Conservation (phyloP, 73 alveolate genomes). For the Uronychia binucleata region DNA sequence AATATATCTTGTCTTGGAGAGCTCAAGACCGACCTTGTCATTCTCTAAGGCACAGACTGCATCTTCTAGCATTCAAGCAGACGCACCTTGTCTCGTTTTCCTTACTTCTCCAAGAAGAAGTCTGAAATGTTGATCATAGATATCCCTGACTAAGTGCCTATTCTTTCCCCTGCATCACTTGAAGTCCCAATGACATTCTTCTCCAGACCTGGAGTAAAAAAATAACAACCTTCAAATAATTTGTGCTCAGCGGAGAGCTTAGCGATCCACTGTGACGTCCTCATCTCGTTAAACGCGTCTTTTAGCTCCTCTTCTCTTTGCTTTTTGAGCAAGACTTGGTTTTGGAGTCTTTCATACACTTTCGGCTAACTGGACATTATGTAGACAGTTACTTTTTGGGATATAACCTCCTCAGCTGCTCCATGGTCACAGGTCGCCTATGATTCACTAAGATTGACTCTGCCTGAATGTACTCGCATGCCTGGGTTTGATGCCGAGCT, state of each 20-base stretch:
- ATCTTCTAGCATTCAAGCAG: background rate
- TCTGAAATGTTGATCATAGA: background rate
- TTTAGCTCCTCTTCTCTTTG: background rate
- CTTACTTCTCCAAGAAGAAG: background rate
- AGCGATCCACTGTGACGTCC: background rate
- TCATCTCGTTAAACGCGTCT: background rate
- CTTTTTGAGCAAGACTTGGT: background rate
- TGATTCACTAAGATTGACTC: background rate
- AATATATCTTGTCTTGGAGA: background rate
- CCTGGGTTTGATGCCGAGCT: background rate
- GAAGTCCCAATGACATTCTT: background rate
- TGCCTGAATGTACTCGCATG: background rate
- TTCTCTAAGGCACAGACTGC: background rate
- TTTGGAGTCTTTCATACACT: background rate
- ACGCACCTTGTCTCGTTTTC: background rate
- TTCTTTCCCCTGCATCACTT: background rate
- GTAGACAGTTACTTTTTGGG: background rate
- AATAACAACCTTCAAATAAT: background rate
- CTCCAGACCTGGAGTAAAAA: too few relatives aligned
- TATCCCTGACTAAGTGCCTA: background rate
- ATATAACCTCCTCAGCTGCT: background rate
- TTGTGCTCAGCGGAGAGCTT: background rate
- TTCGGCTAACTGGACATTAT: background rate
- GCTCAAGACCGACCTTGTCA: background rate
- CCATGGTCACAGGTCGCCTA: background rate